These are phyloP conservation scores for Rhizoclosmatium globosum DNA, from an alignment of 192 early-diverging fungal genomes.

Conservation along the genomic window DNA sequence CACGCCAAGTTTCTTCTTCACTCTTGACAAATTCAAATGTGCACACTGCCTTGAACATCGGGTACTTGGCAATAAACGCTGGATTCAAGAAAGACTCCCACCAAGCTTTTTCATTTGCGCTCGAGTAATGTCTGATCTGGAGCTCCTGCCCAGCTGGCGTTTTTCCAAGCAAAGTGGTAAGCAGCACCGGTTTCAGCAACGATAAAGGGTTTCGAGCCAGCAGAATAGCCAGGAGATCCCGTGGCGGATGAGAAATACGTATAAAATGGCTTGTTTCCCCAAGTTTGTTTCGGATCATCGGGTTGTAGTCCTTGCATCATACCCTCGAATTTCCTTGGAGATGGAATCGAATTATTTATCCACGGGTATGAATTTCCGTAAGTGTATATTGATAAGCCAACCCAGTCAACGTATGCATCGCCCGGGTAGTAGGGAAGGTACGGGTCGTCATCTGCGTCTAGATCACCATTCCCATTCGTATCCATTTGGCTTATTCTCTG, in stretches of 20 bases:
- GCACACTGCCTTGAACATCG: slow-evolving; percentile 31
- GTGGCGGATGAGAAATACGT: not conserved
- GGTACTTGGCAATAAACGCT: slow-evolving; percentile 29
- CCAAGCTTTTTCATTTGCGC: slow-evolving; percentile 39
- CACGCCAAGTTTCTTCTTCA: slow-evolving; percentile 37
- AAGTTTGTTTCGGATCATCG: not conserved
- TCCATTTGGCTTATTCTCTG: not conserved
- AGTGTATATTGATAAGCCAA: slow-evolving; percentile 27
- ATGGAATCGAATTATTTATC: slow-evolving; percentile 5
- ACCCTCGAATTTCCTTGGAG: not conserved
- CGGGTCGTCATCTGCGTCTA: slow-evolving; percentile 22
- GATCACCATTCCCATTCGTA: slow-evolving; percentile 15
- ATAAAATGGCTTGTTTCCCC: slow-evolving; percentile 26
- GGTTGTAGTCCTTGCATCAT: not conserved
- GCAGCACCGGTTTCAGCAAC: slow-evolving; percentile 33
- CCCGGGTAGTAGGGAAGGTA: slow-evolving; percentile 35
- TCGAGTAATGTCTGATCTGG: not conserved
- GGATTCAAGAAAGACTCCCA: slow-evolving; percentile 32
- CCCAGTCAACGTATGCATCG: slow-evolving; percentile 41
- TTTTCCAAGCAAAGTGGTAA: slow-evolving; percentile 29
- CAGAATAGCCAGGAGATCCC: not conserved
- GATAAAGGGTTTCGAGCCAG: slow-evolving; percentile 20
- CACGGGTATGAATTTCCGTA: slow-evolving; percentile 15
- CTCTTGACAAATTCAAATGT: slow-evolving; percentile 34
- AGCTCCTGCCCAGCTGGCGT: not conserved